Evolutionary conservation across 805 yeast species (phyloP).

Genomic region (Spathaspora gorwiae): DNA sequence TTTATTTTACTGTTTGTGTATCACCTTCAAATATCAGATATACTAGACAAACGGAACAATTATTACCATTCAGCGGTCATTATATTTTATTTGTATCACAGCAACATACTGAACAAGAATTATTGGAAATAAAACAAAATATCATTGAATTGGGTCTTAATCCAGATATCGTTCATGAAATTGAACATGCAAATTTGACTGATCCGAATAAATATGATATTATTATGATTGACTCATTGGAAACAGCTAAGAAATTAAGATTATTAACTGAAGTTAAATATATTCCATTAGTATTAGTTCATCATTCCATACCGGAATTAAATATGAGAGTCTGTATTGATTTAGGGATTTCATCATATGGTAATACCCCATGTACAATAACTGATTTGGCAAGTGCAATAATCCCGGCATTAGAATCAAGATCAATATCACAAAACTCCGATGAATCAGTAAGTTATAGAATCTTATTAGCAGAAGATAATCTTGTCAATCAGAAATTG

Average conservation of each 20-base stretch:
- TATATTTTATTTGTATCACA: conserved; percentile 67
- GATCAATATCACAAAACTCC: conserved; percentile 73
- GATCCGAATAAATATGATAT: conserved; percentile 68
- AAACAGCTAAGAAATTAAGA: conserved; percentile 66
- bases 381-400: conserved; percentile 78
- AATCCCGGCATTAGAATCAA: conserved; percentile 79
- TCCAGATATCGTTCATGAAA: conserved; percentile 55
- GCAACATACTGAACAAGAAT: conserved; percentile 49
- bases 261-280: conserved; percentile 73
- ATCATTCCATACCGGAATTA: conserved; percentile 69
- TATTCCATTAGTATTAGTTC: conserved; percentile 76
- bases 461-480: conserved; percentile 80
- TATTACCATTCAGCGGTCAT: conserved; percentile 69
- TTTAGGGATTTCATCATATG: conserved; percentile 81
- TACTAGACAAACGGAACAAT: conserved; percentile 59
- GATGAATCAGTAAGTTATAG: conserved; percentile 74
- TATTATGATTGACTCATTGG: conserved; percentile 76
- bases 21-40: conserved; percentile 63
- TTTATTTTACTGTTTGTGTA: conserved; percentile 77
- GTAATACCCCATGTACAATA: conserved; percentile 81
- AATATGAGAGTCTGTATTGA: conserved; percentile 81
- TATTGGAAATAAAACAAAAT: conserved; percentile 47
- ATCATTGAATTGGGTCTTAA: conserved; percentile 54
- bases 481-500: conserved; percentile 79
- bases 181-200: conserved; percentile 52